A percentile compares a stretch with the other conserved stretches of the same genome.
Evolutionary conservation across 768 basidiomycete genomes (phyloP).

Genomic region (Tulasnella sp.): DNA sequence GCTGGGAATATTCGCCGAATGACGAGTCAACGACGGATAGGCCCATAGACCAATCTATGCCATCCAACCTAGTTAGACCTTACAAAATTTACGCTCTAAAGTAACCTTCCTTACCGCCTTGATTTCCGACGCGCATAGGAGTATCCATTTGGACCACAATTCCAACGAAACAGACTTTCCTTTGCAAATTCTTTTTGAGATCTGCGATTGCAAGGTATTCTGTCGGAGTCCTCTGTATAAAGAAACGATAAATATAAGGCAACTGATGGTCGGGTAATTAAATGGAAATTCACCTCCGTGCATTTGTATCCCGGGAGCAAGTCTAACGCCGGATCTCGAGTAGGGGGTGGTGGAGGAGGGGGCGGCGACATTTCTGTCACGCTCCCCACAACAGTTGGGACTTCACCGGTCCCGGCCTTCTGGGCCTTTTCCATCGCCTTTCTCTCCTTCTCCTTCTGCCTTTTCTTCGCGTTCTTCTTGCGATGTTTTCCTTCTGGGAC

Average conservation of each 20-base stretch:
- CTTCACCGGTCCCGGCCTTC: neutral
- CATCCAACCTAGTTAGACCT: neutral
- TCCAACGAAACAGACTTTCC: neutral
- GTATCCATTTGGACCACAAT: neutral
- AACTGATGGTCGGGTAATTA: neutral
- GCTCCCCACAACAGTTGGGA: neutral
- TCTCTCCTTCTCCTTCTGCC: neutral
- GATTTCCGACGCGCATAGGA: neutral
- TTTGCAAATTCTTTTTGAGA: neutral
- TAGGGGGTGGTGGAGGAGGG: neutral
- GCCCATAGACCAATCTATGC: conserved; percentile 1
- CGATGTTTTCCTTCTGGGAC: neutral
- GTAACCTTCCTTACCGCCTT: neutral
- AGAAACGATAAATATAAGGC: neutral
- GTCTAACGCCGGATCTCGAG: neutral
- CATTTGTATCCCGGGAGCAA: neutral
- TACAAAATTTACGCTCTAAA: neutral
- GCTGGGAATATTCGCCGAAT: neutral
- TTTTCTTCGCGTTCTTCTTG: neutral
- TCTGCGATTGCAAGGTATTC: neutral
- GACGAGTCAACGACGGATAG: neutral
- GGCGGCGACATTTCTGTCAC: neutral
- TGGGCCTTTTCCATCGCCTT: neutral
- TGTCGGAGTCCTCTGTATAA: neutral
- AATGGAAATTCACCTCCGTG: neutral